phyloP scores from a whole-genome alignment of 225 moss, liverwort and hornwort genomes.

The Pseudisothecium myosuroides region DNA sequence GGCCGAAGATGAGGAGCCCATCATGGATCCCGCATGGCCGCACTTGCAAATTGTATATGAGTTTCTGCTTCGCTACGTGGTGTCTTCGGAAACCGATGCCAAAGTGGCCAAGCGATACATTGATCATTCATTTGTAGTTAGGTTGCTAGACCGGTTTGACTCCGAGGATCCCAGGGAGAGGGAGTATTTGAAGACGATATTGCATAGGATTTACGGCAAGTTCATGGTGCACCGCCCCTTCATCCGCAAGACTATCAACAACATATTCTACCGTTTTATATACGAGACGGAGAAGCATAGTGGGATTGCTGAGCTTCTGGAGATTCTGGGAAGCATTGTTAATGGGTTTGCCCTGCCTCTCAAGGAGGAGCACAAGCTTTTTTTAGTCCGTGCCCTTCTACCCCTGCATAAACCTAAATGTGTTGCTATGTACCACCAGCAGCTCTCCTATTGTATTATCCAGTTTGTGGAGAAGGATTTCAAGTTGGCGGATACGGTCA shows the following conservation, averaged over 20 bases:
- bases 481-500: slow-evolving; percentile 27
- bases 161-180: slow-evolving; percentile 25
- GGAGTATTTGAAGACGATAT: slow-evolving; percentile 33
- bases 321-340: slow-evolving; percentile 29
- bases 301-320: slow-evolving; percentile 16
- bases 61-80: slow-evolving; percentile 53
- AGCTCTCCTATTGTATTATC: slow-evolving; percentile 38
- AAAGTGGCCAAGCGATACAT: slow-evolving; percentile 40
- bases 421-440: slow-evolving; percentile 29
- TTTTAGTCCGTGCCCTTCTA: slow-evolving; percentile 15
- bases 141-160: slow-evolving; percentile 24
- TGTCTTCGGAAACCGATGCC: slow-evolving; percentile 37
- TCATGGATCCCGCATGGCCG: slow-evolving; percentile 48
- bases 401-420: slow-evolving; percentile 29
- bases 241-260: slow-evolving; percentile 31
- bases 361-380: slow-evolving; percentile 38
- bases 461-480: slow-evolving; percentile 41
- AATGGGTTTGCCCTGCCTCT: slow-evolving; percentile 35
- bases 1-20: slow-evolving; percentile 37
- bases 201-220: slow-evolving; percentile 33
- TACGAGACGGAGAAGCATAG: slow-evolving; percentile 33
- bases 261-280: slow-evolving; percentile 27
- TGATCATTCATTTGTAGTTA: slow-evolving; percentile 28
- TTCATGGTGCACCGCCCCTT: slow-evolving; percentile 25
- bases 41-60: slow-evolving; percentile 54